A percentile compares a stretch with the other conserved stretches of the same genome.
Evolutionary conservation across 768 basidiomycete genomes (phyloP).

Genomic region (Chalciporus piperatus): DNA sequence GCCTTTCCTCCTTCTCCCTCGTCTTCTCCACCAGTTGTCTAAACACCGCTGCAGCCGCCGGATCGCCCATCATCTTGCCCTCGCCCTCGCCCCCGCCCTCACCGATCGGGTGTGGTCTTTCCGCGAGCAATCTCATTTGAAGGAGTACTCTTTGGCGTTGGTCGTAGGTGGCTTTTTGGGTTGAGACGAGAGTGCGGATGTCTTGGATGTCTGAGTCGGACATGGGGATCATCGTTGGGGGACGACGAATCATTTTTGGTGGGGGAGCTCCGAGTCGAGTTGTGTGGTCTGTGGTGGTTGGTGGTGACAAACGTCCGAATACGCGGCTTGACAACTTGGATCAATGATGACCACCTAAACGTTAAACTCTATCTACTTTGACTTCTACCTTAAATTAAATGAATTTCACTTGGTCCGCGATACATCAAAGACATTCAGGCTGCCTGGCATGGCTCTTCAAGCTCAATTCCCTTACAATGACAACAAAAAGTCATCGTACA

Average conservation of each 20-base stretch:
- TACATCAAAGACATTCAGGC: no score
- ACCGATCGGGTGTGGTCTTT: slow-evolving; percentile 19
- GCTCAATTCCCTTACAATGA: no score
- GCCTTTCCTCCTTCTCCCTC: slow-evolving; percentile 27
- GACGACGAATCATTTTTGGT: slow-evolving; percentile 66
- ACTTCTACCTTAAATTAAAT: no score
- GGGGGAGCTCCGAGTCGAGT: no score
- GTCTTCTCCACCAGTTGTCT: slow-evolving; percentile 13
- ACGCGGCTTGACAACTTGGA: no score
- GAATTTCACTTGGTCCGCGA: no score
- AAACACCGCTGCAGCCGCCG: slow-evolving; percentile 11
- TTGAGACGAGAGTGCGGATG: slow-evolving; percentile 57
- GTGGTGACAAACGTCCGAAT: no score
- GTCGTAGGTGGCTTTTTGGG: slow-evolving; percentile 43
- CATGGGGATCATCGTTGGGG: slow-evolving; percentile 75
- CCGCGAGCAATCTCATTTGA: slow-evolving; percentile 47
- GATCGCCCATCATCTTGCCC: background rate
- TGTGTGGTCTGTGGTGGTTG: no score
- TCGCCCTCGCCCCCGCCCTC: background rate
- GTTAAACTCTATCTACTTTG: no score
- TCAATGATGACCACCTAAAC: no score
- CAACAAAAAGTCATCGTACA: no score
- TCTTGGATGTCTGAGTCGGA: slow-evolving; percentile 78
- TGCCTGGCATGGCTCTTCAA: no score
- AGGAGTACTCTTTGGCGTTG: slow-evolving; percentile 40